Conservation (phyloP, 2,329 filamentous ascomycete species). For the Parafenestella ontariensis region DNA sequence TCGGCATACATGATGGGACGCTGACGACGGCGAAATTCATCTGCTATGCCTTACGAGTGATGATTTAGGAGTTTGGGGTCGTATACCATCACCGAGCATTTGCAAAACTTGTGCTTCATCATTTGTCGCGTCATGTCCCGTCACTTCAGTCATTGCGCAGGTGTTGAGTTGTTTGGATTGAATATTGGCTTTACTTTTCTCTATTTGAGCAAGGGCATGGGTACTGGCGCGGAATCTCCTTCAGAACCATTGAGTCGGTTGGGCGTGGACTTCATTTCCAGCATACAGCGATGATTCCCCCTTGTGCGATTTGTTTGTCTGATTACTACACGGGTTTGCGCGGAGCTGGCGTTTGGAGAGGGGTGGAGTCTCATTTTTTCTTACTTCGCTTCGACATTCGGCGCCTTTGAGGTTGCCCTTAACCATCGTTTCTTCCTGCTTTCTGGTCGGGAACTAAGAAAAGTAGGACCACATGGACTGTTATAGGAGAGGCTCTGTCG, state of each 20-base stretch:
- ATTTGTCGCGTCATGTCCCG: constrained; percentile 49
- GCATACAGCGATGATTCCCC: constrained; percentile 55
- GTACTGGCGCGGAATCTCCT: constrained; percentile 48
- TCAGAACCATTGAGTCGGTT: constrained; percentile 41
- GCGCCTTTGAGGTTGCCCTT: constrained; percentile 1
- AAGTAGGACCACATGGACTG: constrained; percentile 21
- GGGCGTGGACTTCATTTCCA: constrained; percentile 49
- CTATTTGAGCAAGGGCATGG: constrained; percentile 49
- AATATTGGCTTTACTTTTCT: constrained; percentile 39
- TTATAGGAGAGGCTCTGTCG: constrained; percentile 15
- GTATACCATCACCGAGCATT: constrained; percentile 39
- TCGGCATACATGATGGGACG: constrained; percentile 52
- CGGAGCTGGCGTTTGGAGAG: constrained; percentile 40
- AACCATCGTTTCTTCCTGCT: constrained; percentile 20
- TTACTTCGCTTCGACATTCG: constrained; percentile 13
- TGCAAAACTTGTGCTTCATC: constrained; percentile 41
- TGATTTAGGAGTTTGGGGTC: constrained; percentile 41
- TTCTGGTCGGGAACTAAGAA: constrained; percentile 25
- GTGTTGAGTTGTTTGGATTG: constrained; percentile 46
- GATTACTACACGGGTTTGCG: constrained; percentile 32
- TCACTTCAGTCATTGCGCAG: constrained; percentile 52
- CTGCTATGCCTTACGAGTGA: constrained; percentile 44
- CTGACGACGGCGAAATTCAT: constrained; percentile 19
- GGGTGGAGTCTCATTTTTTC: constrained; percentile 10
- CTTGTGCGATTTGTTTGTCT: constrained; percentile 48